Evolutionary conservation across 2,329 filamentous ascomycete genomes (phyloP).

Genomic region (Emmonsiellopsis sp.): DNA sequence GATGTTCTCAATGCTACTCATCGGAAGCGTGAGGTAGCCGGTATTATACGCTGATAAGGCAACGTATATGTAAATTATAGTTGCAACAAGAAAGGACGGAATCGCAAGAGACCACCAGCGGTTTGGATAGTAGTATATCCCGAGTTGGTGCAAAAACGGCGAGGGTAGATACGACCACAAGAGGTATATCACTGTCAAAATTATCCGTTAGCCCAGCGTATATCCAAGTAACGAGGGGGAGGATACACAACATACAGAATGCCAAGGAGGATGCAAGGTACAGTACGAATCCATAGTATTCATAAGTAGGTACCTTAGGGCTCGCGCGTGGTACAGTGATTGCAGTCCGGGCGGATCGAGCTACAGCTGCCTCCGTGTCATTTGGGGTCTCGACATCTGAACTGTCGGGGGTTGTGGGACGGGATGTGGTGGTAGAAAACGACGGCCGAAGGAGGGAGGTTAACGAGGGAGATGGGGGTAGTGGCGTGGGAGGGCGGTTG

Average conservation of each 20-base stretch:
- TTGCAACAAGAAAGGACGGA: conserved; percentile 80
- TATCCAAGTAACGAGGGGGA: background rate
- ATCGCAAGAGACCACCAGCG: conserved; percentile 96
- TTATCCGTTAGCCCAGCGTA: background rate
- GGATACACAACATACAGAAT: conserved; percentile 54
- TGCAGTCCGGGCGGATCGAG: conserved; percentile 49
- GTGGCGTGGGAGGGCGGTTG: conserved; percentile 86
- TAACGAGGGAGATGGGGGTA: conserved; percentile 84
- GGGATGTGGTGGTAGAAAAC: conserved; percentile 59
- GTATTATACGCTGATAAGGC: conserved; percentile 87
- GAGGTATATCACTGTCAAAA: conserved; percentile 47
- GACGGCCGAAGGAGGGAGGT: conserved; percentile 76
- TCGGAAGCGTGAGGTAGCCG: conserved; percentile 72
- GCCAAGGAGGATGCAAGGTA: conserved; percentile 80
- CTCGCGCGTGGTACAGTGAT: conserved; percentile 70
- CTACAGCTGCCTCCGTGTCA: conserved; percentile 52
- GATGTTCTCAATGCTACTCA: conserved; percentile 75
- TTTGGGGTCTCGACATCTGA: conserved; percentile 70
- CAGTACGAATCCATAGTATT: conserved; percentile 97
- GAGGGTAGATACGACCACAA: conserved; percentile 87
- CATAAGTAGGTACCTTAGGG: conserved; percentile 95
- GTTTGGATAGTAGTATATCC: conserved; percentile 94
- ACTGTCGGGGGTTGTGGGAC: conserved; percentile 87
- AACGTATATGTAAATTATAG: conserved; percentile 85
- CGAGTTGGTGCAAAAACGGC: conserved; percentile 82